Percentiles rank a stretch among this genome's conserved stretches.
Conservation (phyloP, 208 protist genomes). For the Crithidia bombi region DNA sequence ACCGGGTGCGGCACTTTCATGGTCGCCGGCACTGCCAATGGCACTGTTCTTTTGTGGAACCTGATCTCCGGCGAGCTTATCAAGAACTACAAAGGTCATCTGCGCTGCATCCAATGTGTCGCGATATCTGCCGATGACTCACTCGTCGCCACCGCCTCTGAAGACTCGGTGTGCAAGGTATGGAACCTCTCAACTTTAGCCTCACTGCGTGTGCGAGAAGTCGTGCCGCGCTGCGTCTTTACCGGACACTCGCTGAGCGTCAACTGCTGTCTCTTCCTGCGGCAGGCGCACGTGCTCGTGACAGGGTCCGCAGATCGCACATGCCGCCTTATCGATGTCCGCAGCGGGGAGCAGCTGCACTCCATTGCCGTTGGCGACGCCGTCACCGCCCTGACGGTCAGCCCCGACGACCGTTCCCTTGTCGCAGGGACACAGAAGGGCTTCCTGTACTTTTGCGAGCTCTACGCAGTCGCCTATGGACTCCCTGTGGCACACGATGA, state of each 20-base stretch:
- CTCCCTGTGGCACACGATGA: neutral
- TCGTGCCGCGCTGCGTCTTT: conserved; percentile 46
- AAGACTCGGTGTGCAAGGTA: conserved; percentile 80
- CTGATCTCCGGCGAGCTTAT: conserved; percentile 68
- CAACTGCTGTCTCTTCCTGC: conserved; percentile 67
- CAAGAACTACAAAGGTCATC: conserved; percentile 64
- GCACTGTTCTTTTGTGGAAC: conserved; percentile 80
- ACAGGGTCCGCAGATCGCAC: conserved; percentile 77
- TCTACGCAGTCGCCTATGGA: conserved; percentile 11
- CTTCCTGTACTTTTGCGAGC: conserved; percentile 59
- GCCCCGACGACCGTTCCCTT: conserved; percentile 46
- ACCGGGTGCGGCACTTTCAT: conserved; percentile 70
- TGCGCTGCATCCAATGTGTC: conserved; percentile 59
- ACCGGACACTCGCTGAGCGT: conserved; percentile 76
- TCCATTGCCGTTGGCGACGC: conserved; percentile 63
- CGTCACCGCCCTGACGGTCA: conserved; percentile 52
- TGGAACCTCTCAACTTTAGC: conserved; percentile 60
- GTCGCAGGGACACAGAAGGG: conserved; percentile 62
- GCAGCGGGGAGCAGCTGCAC: conserved; percentile 54
- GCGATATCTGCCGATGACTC: conserved; percentile 58
- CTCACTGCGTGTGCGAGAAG: conserved; percentile 32
- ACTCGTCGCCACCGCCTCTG: conserved; percentile 73
- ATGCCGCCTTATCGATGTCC: conserved; percentile 67
- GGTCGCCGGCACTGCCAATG: conserved; percentile 58
- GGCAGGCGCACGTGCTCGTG: conserved; percentile 44